These are phyloP conservation scores for Penicillium crystallinum DNA, from an alignment of 495 filamentous ascomycete genomes.

Conservation along the genomic window DNA sequence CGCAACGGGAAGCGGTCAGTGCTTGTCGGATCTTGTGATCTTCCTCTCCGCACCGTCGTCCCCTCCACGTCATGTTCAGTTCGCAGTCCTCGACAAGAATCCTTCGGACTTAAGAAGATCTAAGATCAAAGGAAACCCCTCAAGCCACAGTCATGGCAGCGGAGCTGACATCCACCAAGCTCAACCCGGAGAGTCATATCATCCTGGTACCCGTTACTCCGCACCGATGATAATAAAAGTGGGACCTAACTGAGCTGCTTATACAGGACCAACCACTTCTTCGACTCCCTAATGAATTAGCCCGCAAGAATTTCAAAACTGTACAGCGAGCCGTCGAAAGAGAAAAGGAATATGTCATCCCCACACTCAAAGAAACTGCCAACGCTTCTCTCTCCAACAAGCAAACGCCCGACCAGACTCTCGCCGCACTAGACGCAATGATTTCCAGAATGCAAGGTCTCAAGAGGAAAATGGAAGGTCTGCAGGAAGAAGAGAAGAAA, in stretches of 20 bases:
- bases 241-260: slow-evolving; percentile 10
- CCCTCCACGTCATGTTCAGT: slow-evolving; percentile 13
- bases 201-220: slow-evolving; percentile 50
- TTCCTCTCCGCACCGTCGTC: slow-evolving; percentile 22
- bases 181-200: slow-evolving; percentile 69
- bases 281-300: slow-evolving; percentile 82
- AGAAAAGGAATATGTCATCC: slow-evolving; percentile 64
- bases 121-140: not conserved
- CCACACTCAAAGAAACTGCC: slow-evolving; percentile 62
- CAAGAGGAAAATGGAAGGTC: slow-evolving; percentile 75
- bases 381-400: slow-evolving; percentile 58
- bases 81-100: not conserved
- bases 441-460: slow-evolving; percentile 75
- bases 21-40: slow-evolving; percentile 13
- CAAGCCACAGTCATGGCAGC: slow-evolving; percentile 34
- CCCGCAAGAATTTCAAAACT: slow-evolving; percentile 86
- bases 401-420: slow-evolving; percentile 59
- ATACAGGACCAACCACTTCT: slow-evolving; percentile 89
- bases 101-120: not conserved
- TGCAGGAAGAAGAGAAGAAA: slow-evolving; percentile 71
- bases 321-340: slow-evolving; percentile 79
- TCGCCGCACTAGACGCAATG: slow-evolving; percentile 77
- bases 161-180: slow-evolving; percentile 57
- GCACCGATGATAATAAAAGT: not conserved
- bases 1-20: slow-evolving; percentile 2